Evolutionary conservation across 805 yeast genomes (phyloP).

Genomic region (Saccharomycopsis sp.): DNA sequence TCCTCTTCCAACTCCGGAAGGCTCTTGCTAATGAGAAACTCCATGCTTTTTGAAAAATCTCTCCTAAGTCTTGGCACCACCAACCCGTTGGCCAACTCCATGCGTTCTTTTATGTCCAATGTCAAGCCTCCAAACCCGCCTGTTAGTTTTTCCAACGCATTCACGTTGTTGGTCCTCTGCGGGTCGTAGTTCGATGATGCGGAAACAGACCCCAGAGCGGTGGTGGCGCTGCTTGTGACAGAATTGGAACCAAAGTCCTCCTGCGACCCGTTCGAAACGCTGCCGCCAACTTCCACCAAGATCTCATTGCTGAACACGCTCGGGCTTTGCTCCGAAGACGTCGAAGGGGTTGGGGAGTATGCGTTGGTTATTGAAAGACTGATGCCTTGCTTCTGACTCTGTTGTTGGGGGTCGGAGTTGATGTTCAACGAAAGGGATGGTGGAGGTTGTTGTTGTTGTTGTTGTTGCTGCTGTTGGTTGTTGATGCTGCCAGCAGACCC

Average conservation of each 20-base stretch:
- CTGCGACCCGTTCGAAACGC: conserved; percentile 5
- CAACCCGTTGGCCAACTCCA: conserved; percentile 1
- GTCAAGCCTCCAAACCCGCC: conserved; percentile 4
- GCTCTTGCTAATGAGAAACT: conserved; percentile 26
- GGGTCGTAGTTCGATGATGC: not conserved
- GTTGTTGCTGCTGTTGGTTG: no score
- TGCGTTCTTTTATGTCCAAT: conserved; percentile 9
- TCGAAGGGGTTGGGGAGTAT: conserved; percentile 18
- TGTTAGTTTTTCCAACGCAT: conserved; percentile 1
- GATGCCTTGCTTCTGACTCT: conserved; percentile 9
- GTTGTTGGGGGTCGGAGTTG: not conserved
- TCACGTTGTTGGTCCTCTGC: not conserved
- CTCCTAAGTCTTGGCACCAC: conserved; percentile 6
- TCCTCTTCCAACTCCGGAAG: conserved; percentile 56
- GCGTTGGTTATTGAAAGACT: conserved; percentile 19
- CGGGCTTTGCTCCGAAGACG: conserved; percentile 17
- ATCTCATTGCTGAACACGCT: conserved; percentile 20
- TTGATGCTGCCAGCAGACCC: no score
- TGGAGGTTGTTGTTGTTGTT: not conserved
- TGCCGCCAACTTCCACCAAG: conserved; percentile 17
- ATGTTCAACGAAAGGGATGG: conserved; percentile 4
- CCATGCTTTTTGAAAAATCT: conserved; percentile 16
- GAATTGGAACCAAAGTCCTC: conserved; percentile 7
- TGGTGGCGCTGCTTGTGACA: no score
- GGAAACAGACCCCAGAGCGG: no score